Base-by-base conservation (phyloP, 2,329 filamentous ascomycete species). In the Aspergillus nomiae region DNA sequence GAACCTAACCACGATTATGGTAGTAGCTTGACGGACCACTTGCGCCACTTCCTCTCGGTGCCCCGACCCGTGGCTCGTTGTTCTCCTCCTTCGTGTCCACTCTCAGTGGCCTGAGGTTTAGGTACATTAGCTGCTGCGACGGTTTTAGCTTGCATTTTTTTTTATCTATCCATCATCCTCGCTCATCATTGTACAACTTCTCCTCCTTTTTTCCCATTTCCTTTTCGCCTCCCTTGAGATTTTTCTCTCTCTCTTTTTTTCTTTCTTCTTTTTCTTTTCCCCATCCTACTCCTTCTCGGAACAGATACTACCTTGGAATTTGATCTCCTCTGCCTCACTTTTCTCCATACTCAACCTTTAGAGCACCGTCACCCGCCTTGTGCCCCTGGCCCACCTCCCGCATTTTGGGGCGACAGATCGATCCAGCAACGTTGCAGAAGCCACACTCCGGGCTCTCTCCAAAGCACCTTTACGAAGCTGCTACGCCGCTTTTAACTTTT, bases 41-140 rank as follows among this genome's bases (percentile, higher is more conserved):
- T 63, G 67, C 68, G 69, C 67, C 69, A 71, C 69, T 69, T 64
- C 63, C 65, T 59, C 59, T 71, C 48, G 59, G 63, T 64, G 59
- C 62, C 64, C 65, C 65, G 64, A 70, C 66, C 70, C 70, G 70
- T 71, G 70, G 68, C 67, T 72, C 68, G 61, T 67, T 58, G 50
- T 63, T 63, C 63, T 66, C 61, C 57, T 63, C 62, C 61, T 63
- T 56, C 58, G 56, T 65, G 46, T 59, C 59, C 59, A 41, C 54
- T 61, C 58, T 41, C 51, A 62, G 63, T 65, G 67, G 67, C 64
- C 65, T 69, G 67, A 66, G 65, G 63, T 67, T 69, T 65, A 58
- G 59, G 62, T 65, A 60, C 56, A 60, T 64, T 61, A 41, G 55
- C 59, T 63, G 54, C 60, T 43, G 56, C 54, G 32, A 59, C 32